phyloP scores from a whole-genome alignment of 305 asterid species.

The Vinca major region DNA sequence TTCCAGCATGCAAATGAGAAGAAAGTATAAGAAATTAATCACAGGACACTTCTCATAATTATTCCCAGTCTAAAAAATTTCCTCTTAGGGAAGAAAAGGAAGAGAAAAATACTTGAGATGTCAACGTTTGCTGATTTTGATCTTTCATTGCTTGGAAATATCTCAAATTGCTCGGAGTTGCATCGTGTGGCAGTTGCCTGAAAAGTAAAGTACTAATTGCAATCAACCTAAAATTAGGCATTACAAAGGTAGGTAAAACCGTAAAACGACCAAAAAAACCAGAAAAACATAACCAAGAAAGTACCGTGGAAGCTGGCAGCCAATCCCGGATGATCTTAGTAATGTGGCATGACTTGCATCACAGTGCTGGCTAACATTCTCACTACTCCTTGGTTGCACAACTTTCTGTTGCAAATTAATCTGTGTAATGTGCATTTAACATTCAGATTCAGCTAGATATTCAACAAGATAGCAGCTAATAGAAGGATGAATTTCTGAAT shows the following conservation, averaged over 20 bases:
- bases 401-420: conserved; percentile 4
- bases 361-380: conserved; percentile 6
- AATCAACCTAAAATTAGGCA: background rate
- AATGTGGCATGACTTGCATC: conserved; percentile 10
- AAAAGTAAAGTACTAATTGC: background rate
- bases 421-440: background rate
- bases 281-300: background rate
- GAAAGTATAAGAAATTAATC: background rate
- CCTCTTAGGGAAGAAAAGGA: conserved; percentile 1
- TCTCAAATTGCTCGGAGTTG: conserved; percentile 11
- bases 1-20: conserved; percentile 15
- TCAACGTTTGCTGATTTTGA: conserved; percentile 12
- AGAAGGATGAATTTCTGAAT: conserved; percentile 6
- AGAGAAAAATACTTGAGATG: conserved; percentile 16
- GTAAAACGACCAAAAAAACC: background rate
- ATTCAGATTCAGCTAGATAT: background rate
- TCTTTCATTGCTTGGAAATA: conserved; percentile 6
- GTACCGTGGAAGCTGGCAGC: conserved; percentile 15
- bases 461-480: background rate
- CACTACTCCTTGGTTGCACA: conserved; percentile 12
- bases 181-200: conserved; percentile 17
- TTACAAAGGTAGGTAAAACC: background rate
- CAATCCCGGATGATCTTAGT: conserved; percentile 11
- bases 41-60: background rate
- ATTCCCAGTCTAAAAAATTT: background rate